phyloP scores from a whole-genome alignment of 768 basidiomycete species.

The Amanita jacksonii region DNA sequence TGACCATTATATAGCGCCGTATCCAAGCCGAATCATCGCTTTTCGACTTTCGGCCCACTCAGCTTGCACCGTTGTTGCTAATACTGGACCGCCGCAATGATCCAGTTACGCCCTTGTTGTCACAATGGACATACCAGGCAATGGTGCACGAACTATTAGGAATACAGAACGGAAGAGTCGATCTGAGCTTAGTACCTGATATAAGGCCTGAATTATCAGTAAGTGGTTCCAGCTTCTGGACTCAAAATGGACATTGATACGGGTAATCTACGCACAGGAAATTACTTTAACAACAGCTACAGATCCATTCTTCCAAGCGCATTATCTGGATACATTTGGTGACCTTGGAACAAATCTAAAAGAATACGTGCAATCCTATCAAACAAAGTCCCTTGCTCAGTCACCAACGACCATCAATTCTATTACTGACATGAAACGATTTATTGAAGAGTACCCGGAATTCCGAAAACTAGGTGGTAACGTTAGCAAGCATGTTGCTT shows the following conservation, averaged over 20 bases:
- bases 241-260: background rate
- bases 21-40: conserved; percentile 74
- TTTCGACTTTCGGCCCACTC: conserved; percentile 88
- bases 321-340: conserved; percentile 90
- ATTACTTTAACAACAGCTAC: conserved; percentile 85
- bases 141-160: conserved; percentile 97
- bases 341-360: conserved; percentile 90
- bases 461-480: conserved; percentile 95
- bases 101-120: conserved; percentile 90
- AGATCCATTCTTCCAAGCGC: conserved; percentile 89
- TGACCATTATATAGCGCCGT: conserved; percentile 42
- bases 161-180: conserved; percentile 90
- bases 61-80: conserved; percentile 80
- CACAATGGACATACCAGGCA: conserved; percentile 99
- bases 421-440: conserved; percentile 92
- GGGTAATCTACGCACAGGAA: conserved; percentile 44
- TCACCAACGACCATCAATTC: conserved; percentile 82
- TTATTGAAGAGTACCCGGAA: conserved; percentile 97
- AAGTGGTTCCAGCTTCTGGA: conserved; percentile 14
- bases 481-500: conserved; percentile 95
- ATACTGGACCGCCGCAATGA: conserved; percentile 95
- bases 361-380: conserved; percentile 90
- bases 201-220: conserved; percentile 81
- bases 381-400: conserved; percentile 69
- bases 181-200: conserved; percentile 75